Base-by-base conservation (phyloP, 2,329 filamentous ascomycete species). In the Lasiodiplodia sp. region DNA sequence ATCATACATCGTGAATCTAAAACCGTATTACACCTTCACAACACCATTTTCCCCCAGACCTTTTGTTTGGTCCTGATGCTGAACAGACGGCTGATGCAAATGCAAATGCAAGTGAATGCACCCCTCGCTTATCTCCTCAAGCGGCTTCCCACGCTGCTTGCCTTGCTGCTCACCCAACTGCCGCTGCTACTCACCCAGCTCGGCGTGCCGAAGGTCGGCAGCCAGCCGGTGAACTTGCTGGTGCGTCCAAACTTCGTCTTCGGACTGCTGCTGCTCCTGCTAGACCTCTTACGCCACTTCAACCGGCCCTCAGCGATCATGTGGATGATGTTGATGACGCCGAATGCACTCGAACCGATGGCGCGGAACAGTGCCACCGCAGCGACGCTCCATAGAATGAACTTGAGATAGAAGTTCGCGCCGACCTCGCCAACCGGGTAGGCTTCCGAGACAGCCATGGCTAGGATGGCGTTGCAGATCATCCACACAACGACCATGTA, bases 401-500 rank as follows among this genome's bases (percentile, higher is more conserved):
- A 96, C 44, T 90, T 91, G 53, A 99, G 87, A 79, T 99, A 99
- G 77, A 92, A 89, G 83, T 99, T 99, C 74, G 90, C 86, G 7
- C 90, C 90, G 63, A 97, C 90, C 51, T 88, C 83, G 58, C 86
- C 87, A 70, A 86, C 85, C 56, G 88, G 88, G 81, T 97, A 99
- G 3, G 92, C 89, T 81, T 99, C 96, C 5, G 88, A 92, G 16
- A 98, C 91, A 2, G 91, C 88, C 96, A 99, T 99, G 77, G 93
- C 95, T 47, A 99, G 89, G 69, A 97, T 89, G 3, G 92, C 93
- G 79, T 99, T 99, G 74, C 90, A 89, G 44, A 96, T 87, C 87
- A 99, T 93, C 96, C 96, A 99, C 57, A 90, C 87, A 53, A 97
- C 89, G 14, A 99, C 96, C 90, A 99, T 96, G 88, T 99, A 99